Evolutionary conservation across 371 early-diverging fungal species (phyloP), one percentile per base, ranked within the genome.

Genomic region (Mucor saturninus): DNA sequence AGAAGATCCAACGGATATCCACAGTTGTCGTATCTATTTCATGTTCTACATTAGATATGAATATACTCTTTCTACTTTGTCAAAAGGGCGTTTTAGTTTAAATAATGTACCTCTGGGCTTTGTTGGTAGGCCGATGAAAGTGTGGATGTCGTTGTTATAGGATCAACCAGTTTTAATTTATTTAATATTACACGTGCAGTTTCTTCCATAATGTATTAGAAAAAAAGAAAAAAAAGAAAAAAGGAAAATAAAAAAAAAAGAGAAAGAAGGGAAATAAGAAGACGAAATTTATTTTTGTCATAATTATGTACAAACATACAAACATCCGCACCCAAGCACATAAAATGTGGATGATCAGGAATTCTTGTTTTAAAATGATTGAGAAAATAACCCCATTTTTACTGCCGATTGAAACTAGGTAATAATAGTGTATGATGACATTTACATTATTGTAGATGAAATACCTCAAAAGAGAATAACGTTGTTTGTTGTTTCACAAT

Each of bases 81-180:
- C 11, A 30, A 10, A 29, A 6, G 3, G 26, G 14, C 7, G n/a
- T 56, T 21, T 21, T 21, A 21, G 21, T 21, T 21, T 21, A 21
- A 10, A 31, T 10, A 30, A 5, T 10, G 5, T 50, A 64, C 65
- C 54, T 65, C 59, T 54, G 49, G 31, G 21, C 54, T 64, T 51
- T 64, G 58, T 31, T 64, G 54, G 31, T 65, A 65, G 4, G 54
- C 65, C 35, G 65, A 46, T 21, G 28, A 65, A 59, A 59, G 54
- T 35, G 59, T 11, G 15, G 40, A 48, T 45, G 40, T 52, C 32
- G 49, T 15, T 37, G 53, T 15, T 35, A 21, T 52, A n/a, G 54
- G 59, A 15, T 64, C 52, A 29, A 58, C 55, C 28, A 52, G 42
- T 8, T 57, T 57, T 32, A 64, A 40, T 42, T 64, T 64, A 40